phyloP scores from a whole-genome alignment of 345 rosid species.

The Gossypium stocksii region DNA sequence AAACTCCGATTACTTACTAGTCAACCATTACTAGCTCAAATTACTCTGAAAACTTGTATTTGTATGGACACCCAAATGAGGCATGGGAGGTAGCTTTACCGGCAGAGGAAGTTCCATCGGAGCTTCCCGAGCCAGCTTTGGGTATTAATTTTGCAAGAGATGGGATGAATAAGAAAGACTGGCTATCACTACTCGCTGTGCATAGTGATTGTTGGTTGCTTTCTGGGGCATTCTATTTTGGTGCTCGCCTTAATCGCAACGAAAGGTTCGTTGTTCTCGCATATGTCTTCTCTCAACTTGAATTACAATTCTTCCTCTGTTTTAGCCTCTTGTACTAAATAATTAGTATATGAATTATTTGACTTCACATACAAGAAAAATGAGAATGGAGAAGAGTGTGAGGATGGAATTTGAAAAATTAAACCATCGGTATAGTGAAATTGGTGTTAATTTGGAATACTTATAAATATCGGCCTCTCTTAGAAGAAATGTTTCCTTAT shows the following conservation, averaged over 20 bases:
- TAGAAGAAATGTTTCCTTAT: not conserved
- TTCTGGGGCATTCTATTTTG: conserved; percentile 71
- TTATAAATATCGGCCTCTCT: not conserved
- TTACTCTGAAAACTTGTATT: conserved; percentile 73
- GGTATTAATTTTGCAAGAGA: conserved; percentile 84
- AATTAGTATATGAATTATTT: not conserved
- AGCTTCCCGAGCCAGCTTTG: conserved; percentile 84
- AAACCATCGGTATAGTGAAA: not conserved
- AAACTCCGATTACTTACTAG: too few relatives aligned
- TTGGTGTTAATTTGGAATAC: not conserved
- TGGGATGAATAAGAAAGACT: conserved; percentile 74
- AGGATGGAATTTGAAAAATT: not conserved
- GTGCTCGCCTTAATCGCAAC: conserved; percentile 70
- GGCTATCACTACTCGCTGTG: conserved; percentile 80
- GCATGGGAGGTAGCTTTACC: conserved; percentile 79
- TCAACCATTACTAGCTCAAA: too few relatives aligned
- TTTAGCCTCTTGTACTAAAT: not conserved
- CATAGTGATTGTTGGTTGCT: conserved; percentile 85
- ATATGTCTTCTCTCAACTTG: not conserved
- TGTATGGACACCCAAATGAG: conserved; percentile 73
- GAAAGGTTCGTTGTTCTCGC: conserved; percentile 43
- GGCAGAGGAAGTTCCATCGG: conserved; percentile 76
- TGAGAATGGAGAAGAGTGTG: not conserved
- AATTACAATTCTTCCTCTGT: not conserved
- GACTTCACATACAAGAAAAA: not conserved